phyloP scores from a whole-genome alignment of 805 yeast genomes.

The Ogataea degrootiae region DNA sequence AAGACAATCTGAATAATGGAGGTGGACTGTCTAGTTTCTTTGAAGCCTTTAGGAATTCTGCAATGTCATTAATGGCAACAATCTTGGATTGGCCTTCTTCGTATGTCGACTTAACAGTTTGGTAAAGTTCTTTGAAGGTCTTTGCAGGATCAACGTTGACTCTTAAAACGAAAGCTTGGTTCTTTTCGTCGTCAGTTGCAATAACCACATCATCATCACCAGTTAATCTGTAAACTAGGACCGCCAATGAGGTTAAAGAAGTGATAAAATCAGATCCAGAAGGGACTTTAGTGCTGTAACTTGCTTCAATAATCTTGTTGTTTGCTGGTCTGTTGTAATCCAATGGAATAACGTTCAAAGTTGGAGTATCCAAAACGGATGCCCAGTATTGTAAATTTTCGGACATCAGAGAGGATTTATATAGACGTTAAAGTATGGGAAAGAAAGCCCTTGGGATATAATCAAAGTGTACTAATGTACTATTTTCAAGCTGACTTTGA shows the following conservation, averaged over 20 bases:
- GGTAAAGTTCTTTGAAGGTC: constrained; percentile 50
- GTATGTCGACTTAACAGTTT: constrained; percentile 40
- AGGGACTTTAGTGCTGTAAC: constrained; percentile 31
- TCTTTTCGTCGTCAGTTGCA: constrained; percentile 53
- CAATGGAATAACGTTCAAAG: constrained; percentile 82
- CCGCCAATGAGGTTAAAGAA: constrained; percentile 63
- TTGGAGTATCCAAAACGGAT: constrained; percentile 64
- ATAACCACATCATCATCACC: constrained; percentile 94
- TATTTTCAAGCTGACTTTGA: too few relatives aligned
- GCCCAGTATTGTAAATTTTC: constrained; percentile 53
- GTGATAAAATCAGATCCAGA: constrained; percentile 36
- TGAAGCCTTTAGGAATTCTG: constrained; percentile 42
- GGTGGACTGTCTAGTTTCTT: constrained; percentile 56
- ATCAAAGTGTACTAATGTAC: too few relatives aligned
- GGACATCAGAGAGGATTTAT: constrained; percentile 3
- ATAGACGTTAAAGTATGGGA: neutral
- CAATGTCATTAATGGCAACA: constrained; percentile 52
- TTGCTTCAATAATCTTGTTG: constrained; percentile 63
- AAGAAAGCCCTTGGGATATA: too few relatives aligned
- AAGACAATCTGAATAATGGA: constrained; percentile 57
- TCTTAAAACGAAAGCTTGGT: constrained; percentile 57
- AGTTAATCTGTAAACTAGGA: constrained; percentile 71
- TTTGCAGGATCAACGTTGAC: constrained; percentile 50
- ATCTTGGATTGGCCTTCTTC: constrained; percentile 28
- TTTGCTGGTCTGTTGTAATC: constrained; percentile 78